phyloP scores from a whole-genome alignment of 768 basidiomycete genomes.

The Porpolomopsis calyptriformis region DNA sequence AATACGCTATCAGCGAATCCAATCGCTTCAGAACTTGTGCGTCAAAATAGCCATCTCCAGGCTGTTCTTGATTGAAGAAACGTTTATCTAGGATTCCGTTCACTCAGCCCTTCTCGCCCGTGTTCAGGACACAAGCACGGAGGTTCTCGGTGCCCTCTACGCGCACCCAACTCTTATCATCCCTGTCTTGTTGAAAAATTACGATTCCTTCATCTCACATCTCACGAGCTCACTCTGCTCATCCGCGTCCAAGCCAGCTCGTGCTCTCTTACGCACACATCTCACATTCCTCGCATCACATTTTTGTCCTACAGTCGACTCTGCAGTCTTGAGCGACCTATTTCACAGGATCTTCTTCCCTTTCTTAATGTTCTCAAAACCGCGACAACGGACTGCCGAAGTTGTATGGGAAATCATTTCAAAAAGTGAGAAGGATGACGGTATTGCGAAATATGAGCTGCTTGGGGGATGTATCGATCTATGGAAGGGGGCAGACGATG shows the following conservation, averaged over 20 bases:
- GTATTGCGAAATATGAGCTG: constrained; percentile 29
- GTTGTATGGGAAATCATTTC: constrained; percentile 63
- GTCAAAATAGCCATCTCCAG: constrained; percentile 8
- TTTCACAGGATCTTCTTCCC: constrained; percentile 58
- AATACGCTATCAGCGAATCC: constrained; percentile 24
- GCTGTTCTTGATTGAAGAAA: not conserved
- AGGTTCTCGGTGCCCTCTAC: constrained; percentile 64
- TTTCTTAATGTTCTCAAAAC: constrained; percentile 62
- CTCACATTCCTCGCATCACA: constrained; percentile 43
- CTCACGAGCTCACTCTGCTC: constrained; percentile 29
- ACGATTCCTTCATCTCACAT: constrained; percentile 35
- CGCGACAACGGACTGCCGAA: constrained; percentile 53
- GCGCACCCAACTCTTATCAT: constrained; percentile 35
- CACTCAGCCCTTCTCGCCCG: constrained; percentile 58
- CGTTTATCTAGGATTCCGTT: constrained; percentile 36
- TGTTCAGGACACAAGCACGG: constrained; percentile 49
- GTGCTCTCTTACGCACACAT: constrained; percentile 44
- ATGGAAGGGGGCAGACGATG: constrained; percentile 25
- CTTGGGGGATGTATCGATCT: constrained; percentile 44
- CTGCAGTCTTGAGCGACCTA: constrained; percentile 21
- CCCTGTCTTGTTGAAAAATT: constrained; percentile 32
- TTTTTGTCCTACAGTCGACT: constrained; percentile 26
- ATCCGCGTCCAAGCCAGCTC: constrained; percentile 35
- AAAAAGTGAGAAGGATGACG: constrained; percentile 7
- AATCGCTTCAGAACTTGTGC: constrained; percentile 34